Base-by-base conservation (phyloP, 2,329 filamentous ascomycete species). In the Dactylellina sp. region DNA sequence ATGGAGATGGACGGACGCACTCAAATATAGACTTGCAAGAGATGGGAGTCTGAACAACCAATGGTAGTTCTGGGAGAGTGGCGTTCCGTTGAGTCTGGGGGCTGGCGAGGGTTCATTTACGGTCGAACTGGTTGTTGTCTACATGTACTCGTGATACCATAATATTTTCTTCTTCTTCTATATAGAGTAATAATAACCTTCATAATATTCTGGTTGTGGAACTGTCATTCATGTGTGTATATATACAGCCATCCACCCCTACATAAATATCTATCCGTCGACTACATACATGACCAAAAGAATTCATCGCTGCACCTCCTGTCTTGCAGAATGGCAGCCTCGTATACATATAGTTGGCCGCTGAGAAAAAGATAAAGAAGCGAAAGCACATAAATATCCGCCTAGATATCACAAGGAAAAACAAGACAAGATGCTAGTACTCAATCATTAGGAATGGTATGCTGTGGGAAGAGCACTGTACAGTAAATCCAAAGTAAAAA, bases 101-200 rank as follows among this genome's bases (percentile, higher is more conserved):
- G 47, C 18, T 24, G 37, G 60, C 39, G 32, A 44, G 53, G n/a
- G 55, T 37, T 7, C 9, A 32, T 32, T 47, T 7, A 16, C 28
- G 35, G 50, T 16, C 7, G 68, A 39, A 65, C 22, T 64, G 64
- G 68, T 72, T 72, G 68, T 72, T 72, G 68, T 72, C 42, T 42
- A 25, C 46, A 37, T 56, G 60, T 57, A 11, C 25, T 6, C 11
- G 14, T 44, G 22, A 46, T 40, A n/a, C 28, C 9, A 32, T n/a
- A n/a, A n/a, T n/a, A n/a, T n/a, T n/a, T n/a, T n/a, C n/a, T n/a
- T n/a, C n/a, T n/a, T n/a, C n/a, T n/a, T n/a, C n/a, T n/a, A n/a
- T n/a, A n/a, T n/a, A n/a, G n/a, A n/a, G n/a, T n/a, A n/a, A n/a
- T n/a, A n/a, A n/a, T n/a, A n/a, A n/a, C n/a, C n/a, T n/a, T n/a